Evolutionary conservation across 1,284 basidiomycete species (phyloP).

Genomic region (Agroathelia rolfsii): DNA sequence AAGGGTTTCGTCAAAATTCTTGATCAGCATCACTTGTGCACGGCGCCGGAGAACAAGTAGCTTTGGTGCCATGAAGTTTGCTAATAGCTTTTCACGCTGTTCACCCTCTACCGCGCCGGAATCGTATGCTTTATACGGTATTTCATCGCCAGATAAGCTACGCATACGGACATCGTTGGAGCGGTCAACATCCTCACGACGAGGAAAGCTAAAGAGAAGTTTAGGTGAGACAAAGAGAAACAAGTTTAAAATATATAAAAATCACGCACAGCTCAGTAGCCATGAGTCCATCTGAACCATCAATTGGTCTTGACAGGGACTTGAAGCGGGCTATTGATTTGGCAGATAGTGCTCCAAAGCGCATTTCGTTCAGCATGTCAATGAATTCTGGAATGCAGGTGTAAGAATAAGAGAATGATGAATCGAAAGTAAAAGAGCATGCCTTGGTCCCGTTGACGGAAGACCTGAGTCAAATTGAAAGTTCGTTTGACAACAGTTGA

Average conservation of each 20-base stretch:
- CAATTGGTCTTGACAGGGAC: conserved; percentile 44
- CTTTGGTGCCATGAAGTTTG: conserved; percentile 25
- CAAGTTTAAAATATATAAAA: conserved; percentile 3
- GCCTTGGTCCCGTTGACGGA: conserved; percentile 59
- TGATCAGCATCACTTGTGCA: conserved; percentile 68
- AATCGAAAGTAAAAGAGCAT: conserved; percentile 10
- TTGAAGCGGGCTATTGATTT: conserved; percentile 54
- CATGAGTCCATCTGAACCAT: conserved; percentile 63
- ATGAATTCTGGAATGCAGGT: conserved; percentile 58
- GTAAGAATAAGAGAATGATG: conserved; percentile 5
- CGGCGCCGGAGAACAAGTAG: conserved; percentile 34
- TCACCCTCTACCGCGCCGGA: conserved; percentile 30
- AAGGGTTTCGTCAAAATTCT: conserved; percentile 66
- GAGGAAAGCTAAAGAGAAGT: conserved; percentile 54
- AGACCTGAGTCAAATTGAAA: conserved; percentile 55
- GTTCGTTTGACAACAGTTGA: conserved; percentile 40
- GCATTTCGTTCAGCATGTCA: conserved; percentile 88
- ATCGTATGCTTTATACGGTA: conserved; percentile 33
- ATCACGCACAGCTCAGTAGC: conserved; percentile 68
- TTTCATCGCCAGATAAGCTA: conserved; percentile 25
- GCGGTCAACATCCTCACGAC: conserved; percentile 77
- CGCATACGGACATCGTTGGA: conserved; percentile 63
- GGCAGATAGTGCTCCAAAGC: conserved; percentile 61
- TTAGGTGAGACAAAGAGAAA: conserved; percentile 4
- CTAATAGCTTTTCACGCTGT: conserved; percentile 27